Evolutionary conservation across 83 land plant species (phyloP), one percentile per base, ranked within the genome.

Genomic region (Isoetes engelmannii): DNA sequence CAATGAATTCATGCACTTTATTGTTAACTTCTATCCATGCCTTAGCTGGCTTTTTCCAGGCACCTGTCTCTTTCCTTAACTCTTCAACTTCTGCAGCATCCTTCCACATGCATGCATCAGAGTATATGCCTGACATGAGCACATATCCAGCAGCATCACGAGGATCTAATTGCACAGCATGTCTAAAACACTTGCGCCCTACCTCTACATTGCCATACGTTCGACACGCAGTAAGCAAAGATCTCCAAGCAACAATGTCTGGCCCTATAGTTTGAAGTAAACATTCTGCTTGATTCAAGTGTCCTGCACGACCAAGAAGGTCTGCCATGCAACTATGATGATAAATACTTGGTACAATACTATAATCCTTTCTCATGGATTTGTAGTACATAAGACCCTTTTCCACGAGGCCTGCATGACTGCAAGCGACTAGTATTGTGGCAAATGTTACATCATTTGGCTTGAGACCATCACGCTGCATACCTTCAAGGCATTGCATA

Each of bases 271-370:
- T 63, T 42, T 63, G 47, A 44, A 80, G 69, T 28, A 80, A 67
- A 47, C 77, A 76, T 48, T 67, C 49, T 3, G 83, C 80, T 63
- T 76, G 76, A 17, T 65, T 21, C 5, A 80, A 62, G 3, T 70
- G 71, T 42, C 86, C 86, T 45, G 80, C 77, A 6, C 86, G 70
- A 37, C 83, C 76, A 8, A 73, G 66, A 4, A 80, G 72, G 69
- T 82, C 85, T 44, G 78, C 80, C 68, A 82, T 74, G 67, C 84
- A 77, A 8, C 81, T 78, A 55, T 75, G 78, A 71, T 83, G 85
- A 68, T 83, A 80, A 17, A 79, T 73, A 9, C 17, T 7, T 4
- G 85, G 83, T 46, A 48, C 42, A 1, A 83, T 68, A 4, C 75
- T 75, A 63, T 80, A 77, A 44, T 83, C 79, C 5, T 46, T 67